Percentiles rank a stretch among this genome's conserved stretches.
phyloP scores from a whole-genome alignment of 1,284 basidiomycete genomes.

The Albatrellus sp. region DNA sequence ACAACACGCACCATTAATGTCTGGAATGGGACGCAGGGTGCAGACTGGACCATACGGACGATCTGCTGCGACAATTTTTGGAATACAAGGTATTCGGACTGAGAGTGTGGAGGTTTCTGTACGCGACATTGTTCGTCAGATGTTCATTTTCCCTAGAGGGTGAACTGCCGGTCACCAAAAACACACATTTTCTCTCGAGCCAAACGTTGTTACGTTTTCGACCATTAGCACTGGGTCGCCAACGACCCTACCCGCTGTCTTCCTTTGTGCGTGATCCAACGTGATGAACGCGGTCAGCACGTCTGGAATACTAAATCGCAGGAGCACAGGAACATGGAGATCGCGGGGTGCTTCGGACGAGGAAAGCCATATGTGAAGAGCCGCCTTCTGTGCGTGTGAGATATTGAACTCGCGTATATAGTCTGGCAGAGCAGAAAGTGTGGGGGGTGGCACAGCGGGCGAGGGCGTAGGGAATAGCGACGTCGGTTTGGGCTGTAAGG shows the following conservation, averaged over 20 bases:
- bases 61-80: slow-evolving; percentile 55
- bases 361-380: slow-evolving; percentile 9
- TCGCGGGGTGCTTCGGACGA: slow-evolving; percentile 2
- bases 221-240: slow-evolving; percentile 24
- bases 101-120: slow-evolving; percentile 54
- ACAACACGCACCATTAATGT: slow-evolving; percentile 28
- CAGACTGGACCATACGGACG: slow-evolving; percentile 39
- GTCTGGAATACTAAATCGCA: slow-evolving; percentile 11
- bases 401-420: slow-evolving; percentile 11
- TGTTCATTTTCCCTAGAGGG: too few relatives aligned
- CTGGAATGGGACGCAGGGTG: slow-evolving; percentile 38
- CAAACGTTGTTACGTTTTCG: slow-evolving; percentile 51
- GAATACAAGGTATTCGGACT: slow-evolving; percentile 53
- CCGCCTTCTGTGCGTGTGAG: slow-evolving; percentile 5
- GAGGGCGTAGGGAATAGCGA: slow-evolving; percentile 8
- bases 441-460: slow-evolving; percentile 1
- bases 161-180: not conserved
- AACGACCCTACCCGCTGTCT: not conserved
- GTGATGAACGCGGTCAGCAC: slow-evolving; percentile 11
- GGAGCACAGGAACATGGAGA: slow-evolving; percentile 7
- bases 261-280: slow-evolving; percentile 8
- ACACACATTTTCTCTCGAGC: slow-evolving; percentile 52
- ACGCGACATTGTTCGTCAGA: not conserved
- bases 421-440: slow-evolving; percentile 6
- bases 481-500: slow-evolving; percentile 7